Base-by-base conservation (phyloP, 352 stramenopile genomes). In the Phytophthora cryptogea region DNA sequence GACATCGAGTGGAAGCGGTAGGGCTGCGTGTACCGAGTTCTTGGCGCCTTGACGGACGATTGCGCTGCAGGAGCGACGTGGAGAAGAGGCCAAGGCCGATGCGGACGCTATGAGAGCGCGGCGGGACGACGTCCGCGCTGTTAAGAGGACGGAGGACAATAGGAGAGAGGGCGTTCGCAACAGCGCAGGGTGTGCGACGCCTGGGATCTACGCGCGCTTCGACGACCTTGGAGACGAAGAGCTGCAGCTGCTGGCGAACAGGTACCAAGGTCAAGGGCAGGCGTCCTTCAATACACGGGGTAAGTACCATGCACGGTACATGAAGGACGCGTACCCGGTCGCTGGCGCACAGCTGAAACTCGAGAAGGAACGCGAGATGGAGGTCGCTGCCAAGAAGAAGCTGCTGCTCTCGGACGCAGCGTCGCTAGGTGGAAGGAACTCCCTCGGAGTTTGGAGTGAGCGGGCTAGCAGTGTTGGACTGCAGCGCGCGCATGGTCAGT, bases 301-400 rank as follows among this genome's bases (percentile, higher is more conserved):
- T 10, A 89, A 90, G 46, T 94, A 92, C 66, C 82, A 94, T 58
- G 23, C 60, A 11, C 73, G 69, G 13, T 90, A 68, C 44, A 83
- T 94, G 67, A 85, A 83, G 47, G 69, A 91, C 45, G 57, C 64
- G 46, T 94, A 86, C 43, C 85, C 82, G 33, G 89, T 94, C 44
- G 80, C 82, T 30, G 85, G 85, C 9, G 66, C 74, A 13, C 85
- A 94, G 75, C 41, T 92, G 26, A 77, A 68, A 45, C 63, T 89
- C 35, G 82, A 94, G 66, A 81, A 75, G 39, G 73, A 94, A 51
- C 80, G 72, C 14, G 80, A 87, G 16, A 46, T 85, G 59, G 70
- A 73, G 9, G 59, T 83, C 20, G 50, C 63, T 1, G 82, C 79
- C 8, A 90, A 90, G 68, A 94, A 88, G 54, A 83, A 84, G 44